Evolutionary conservation across 1,284 basidiomycete species (phyloP), one percentile per base, ranked within the genome.

Genomic region (Agroathelia rolfsii): DNA sequence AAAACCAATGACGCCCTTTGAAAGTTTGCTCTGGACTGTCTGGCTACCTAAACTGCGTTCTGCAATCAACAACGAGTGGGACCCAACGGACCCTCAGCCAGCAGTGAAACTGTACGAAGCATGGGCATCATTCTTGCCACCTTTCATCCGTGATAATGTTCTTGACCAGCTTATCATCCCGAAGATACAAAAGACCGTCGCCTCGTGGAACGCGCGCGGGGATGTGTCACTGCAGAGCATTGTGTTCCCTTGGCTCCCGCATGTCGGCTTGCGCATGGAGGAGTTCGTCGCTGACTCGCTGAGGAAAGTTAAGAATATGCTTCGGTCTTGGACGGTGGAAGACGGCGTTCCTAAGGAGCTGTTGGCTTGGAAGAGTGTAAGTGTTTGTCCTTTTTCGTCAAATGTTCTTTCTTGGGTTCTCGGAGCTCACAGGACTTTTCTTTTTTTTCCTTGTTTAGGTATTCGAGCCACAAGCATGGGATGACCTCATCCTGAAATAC

Each of bases 1-100:
- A 40, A 62, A 61, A 41, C 64, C 65, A 1, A 99, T 98, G 95
- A 92, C 92, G 4, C 82, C 95, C 0, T 98, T 87, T 55, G 94
- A 98, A 53, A 85, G 82, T 36, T 63, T 98, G 13, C 59, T 98
- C 11, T 98, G 94, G 93, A 85, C 83, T 41, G 64, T 84, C 5
- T 98, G 93, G 94, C 63, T 98, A 15, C 95, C 95, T 0, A 83
- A 75, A 55, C 79, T 98, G n/a, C 78, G 95, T 18, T 84, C 85
- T 1, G 69, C 75, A 6, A 76, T 95, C 54, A 95, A 95, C 55
- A 96, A 96, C 54, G 79, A 88, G 12, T 99, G 95, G 94, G 66
- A 73, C 11, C 76, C 90, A 0, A 60, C 71, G 24, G 60, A 77
- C 23, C 78, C 92, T 3, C 62, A 73, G 6, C 72, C 82, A 6